Base-by-base conservation (phyloP, 2,329 filamentous ascomycete genomes). In the Hypomyces rosellus region DNA sequence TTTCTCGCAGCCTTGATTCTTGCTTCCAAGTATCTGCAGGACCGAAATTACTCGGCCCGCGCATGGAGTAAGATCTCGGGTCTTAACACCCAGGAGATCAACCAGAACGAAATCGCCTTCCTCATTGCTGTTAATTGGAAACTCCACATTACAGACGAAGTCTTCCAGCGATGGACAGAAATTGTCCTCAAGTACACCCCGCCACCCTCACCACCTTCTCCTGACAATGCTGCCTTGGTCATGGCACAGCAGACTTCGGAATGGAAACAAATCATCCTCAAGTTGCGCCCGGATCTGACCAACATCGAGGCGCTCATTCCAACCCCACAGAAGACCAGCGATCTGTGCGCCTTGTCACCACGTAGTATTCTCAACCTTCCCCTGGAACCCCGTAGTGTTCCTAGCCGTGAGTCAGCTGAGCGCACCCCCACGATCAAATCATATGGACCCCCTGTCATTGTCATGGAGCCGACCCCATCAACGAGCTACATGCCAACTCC, bases 41-140 rank as follows among this genome's bases (percentile, higher is more conserved):
- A 99, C 67, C 86, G 92, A 59, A 99, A 97, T 72, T 99, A 95
- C 71, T 97, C 93, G 13, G 90, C 93, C 45, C 85, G 92, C 50
- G 93, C 93, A 39, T 99, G 93, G 93, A 97, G 92, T 69, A 97
- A 96, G 76, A 99, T 99, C 60, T 97, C 93, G 15, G 93, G 93
- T n/a, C 76, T 99, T 51, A 89, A 88, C 65, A 91, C 90, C 3
- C 76, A 81, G 50, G 93, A 99, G 71, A 97, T 99, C 69, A 97
- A 97, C 70, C 86, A 90, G 64, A 97, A 97, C 67, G 93, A 99
- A 72, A 86, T 95, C 68, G 84, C 88, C 15, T 99, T 97, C 66
- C 78, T 99, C 43, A 74, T 86, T 54, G 88, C 91, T 42, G 89
- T 99, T 55, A 85, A 89, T 67, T 99, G 92, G 91, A 89, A 90